Evolutionary conservation across 2,329 filamentous ascomycete genomes (phyloP).

Genomic region (Juglanconis oblonga): DNA sequence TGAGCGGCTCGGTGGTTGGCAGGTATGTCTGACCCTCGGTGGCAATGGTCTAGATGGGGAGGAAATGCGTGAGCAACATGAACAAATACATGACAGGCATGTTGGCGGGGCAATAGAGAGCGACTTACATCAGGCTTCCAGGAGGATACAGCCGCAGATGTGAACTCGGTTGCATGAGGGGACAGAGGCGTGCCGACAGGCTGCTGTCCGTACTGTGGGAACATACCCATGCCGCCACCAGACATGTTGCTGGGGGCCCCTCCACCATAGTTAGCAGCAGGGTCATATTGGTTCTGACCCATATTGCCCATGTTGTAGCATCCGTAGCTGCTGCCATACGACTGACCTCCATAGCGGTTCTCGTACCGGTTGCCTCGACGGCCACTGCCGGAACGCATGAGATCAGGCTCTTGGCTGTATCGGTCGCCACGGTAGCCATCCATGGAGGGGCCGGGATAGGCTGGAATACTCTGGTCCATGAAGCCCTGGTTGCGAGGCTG

Average conservation of each 20-base stretch:
- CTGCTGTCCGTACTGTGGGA: constrained; percentile 50
- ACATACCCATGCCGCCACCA: constrained; percentile 40
- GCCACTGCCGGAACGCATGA: constrained; percentile 38
- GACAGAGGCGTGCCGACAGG: constrained; percentile 65
- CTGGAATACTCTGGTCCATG: constrained; percentile 35
- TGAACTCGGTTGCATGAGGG: constrained; percentile 73
- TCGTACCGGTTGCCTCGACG: constrained; percentile 50
- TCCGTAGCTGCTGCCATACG: constrained; percentile 34
- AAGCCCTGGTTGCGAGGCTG: constrained; percentile 38
- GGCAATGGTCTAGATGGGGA: constrained; percentile 39
- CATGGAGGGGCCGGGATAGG: constrained; percentile 30
- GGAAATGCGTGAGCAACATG: constrained; percentile 18
- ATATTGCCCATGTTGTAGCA: constrained; percentile 29
- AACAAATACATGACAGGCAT: constrained; percentile 6
- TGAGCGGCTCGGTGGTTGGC: constrained; percentile 84
- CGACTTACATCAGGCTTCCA: constrained; percentile 56
- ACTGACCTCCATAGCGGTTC: constrained; percentile 29
- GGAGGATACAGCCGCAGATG: constrained; percentile 43
- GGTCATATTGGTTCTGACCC: constrained; percentile 28
- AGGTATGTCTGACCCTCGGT: constrained; percentile 73
- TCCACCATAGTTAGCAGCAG: constrained; percentile 21
- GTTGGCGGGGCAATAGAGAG: not conserved
- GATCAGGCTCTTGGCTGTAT: constrained; percentile 47
- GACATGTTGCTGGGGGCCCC: constrained; percentile 28
- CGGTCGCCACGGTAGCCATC: constrained; percentile 46